These are phyloP conservation scores for Corylus avellana DNA, from an alignment of 306 rosid genomes.

Conservation along the genomic window DNA sequence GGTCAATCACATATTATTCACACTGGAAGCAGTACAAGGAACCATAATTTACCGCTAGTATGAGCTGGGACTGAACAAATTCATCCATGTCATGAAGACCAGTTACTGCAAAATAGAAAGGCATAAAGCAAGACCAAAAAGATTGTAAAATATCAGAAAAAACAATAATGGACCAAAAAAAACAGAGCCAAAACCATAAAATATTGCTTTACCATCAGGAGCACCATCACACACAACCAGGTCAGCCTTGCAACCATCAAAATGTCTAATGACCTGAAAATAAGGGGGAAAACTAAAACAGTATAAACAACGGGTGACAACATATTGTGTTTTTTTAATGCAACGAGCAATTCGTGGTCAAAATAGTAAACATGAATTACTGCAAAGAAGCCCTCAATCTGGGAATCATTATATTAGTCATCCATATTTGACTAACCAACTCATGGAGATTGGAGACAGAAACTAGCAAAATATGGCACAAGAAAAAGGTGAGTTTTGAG, in stretches of 20 bases:
- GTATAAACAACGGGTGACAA: neutral
- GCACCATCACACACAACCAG: conserved; percentile 99
- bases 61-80: conserved; percentile 95
- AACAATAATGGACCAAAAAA: conserved; percentile 14
- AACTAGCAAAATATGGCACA: neutral
- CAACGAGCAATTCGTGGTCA: conserved; percentile 7
- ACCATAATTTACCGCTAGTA: conserved; percentile 75
- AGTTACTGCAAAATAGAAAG: conserved; percentile 61
- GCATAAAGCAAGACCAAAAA: conserved; percentile 5
- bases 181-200: conserved; percentile 10
- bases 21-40: neutral
- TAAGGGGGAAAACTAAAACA: neutral
- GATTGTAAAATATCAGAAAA: conserved; percentile 9
- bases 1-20: too few relatives aligned
- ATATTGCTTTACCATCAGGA: conserved; percentile 72
- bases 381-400: neutral
- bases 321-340: conserved; percentile 2
- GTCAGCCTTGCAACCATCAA: conserved; percentile 98
- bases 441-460: neutral
- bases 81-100: conserved; percentile 99
- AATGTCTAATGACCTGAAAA: conserved; percentile 88
- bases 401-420: conserved; percentile 7
- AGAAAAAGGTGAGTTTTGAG: neutral
- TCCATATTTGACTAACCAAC: conserved; percentile 10
- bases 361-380: neutral